Percentiles rank a stretch among this genome's conserved stretches.
phyloP scores from a whole-genome alignment of 257 asterid genomes.

The Gentiana macrophylla region DNA sequence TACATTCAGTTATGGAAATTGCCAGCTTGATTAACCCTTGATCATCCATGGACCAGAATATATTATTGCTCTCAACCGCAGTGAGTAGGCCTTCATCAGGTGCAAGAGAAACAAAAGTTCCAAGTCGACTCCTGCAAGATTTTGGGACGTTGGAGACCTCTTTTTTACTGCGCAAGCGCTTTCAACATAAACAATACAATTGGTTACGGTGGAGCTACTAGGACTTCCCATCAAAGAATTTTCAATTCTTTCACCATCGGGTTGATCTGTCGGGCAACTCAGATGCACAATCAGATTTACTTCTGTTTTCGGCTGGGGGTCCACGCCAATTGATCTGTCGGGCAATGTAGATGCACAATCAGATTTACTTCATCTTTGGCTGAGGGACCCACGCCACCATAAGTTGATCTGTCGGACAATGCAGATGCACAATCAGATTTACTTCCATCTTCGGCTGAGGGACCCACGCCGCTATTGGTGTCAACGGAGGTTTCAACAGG shows the following conservation, averaged over 20 bases:
- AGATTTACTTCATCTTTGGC: too few species aligned
- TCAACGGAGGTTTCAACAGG: constrained; percentile 27
- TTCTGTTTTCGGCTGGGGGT: too few species aligned
- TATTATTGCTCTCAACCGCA: constrained; percentile 13
- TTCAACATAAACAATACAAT: constrained; percentile 62
- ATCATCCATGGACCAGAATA: constrained; percentile 36
- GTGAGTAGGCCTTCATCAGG: constrained; percentile 13
- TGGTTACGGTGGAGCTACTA: constrained; percentile 21
- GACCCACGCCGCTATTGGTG: constrained; percentile 19
- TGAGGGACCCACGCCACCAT: neutral
- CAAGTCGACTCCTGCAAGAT: constrained; percentile 19
- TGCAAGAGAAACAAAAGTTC: constrained; percentile 10
- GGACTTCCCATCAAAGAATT: constrained; percentile 26
- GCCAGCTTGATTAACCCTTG: constrained; percentile 31
- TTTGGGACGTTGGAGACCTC: constrained; percentile 26
- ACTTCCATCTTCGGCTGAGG: constrained; percentile 22
- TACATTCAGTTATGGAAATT: constrained; percentile 25
- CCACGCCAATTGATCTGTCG: constrained; percentile 12
- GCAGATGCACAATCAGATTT: constrained; percentile 25
- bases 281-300: too few species aligned
- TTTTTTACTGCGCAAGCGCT: constrained; percentile 34
- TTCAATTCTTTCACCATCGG: constrained; percentile 21
- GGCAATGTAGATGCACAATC: too few species aligned
- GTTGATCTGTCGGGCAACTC: too few species aligned
- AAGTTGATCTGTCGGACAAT: constrained; percentile 20